These are phyloP conservation scores for Fragilaria crotonensis DNA, from an alignment of 108 stramenopile species.

Conservation along the genomic window DNA sequence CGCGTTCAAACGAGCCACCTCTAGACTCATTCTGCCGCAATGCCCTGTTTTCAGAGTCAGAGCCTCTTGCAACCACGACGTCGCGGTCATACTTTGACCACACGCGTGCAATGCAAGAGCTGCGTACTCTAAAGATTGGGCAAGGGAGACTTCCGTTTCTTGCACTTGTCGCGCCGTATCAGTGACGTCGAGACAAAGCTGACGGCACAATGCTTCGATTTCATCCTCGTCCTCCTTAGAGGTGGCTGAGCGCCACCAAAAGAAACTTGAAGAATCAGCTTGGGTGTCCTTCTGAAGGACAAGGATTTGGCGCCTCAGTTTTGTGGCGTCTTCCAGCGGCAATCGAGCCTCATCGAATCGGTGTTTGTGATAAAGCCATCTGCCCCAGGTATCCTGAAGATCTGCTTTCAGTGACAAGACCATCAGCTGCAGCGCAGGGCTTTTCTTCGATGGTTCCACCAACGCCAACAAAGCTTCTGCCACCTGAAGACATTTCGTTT, in stretches of 20 bases:
- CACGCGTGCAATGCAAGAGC: constrained; percentile 1
- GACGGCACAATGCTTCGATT: background rate
- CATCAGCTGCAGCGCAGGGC: background rate
- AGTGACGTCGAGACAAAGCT: background rate
- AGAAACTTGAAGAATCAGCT: background rate
- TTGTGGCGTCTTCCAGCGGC: constrained; percentile 1
- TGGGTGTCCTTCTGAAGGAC: background rate
- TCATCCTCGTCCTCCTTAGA: background rate
- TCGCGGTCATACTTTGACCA: constrained; percentile 4
- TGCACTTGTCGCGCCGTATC: background rate
- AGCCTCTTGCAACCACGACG: constrained; percentile 32
- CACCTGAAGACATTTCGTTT: background rate
- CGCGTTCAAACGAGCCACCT: constrained; percentile 39
- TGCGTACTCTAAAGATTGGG: constrained; percentile 1
- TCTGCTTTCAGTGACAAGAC: background rate
- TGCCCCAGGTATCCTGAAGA: constrained; percentile 2
- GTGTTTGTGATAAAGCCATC: background rate
- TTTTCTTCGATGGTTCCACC: background rate
- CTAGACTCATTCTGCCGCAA: constrained; percentile 27
- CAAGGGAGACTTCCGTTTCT: constrained; percentile 2
- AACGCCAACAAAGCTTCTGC: background rate
- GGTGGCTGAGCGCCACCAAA: background rate
- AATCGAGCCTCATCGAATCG: background rate
- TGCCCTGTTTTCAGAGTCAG: constrained; percentile 28
- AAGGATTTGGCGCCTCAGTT: background rate